Percentiles rank a stretch among this genome's conserved stretches.
These are phyloP conservation scores for Mortierella polycephala DNA, from an alignment of 371 early-diverging fungal species.

Conservation along the genomic window DNA sequence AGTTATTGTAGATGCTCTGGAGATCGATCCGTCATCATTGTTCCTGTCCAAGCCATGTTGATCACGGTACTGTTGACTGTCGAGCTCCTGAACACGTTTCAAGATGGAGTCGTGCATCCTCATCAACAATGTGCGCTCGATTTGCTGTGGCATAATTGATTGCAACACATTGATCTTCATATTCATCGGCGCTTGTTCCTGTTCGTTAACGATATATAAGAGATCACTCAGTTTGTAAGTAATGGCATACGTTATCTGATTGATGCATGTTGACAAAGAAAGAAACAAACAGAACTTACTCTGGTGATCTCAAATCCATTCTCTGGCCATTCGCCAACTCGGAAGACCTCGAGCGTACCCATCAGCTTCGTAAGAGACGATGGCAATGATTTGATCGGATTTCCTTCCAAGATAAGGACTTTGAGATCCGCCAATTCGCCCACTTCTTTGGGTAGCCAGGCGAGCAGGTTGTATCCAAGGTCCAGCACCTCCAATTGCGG, in stretches of 20 bases:
- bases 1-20: neutral
- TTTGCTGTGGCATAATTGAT: slow-evolving; percentile 52
- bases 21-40: slow-evolving; percentile 3
- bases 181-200: slow-evolving; percentile 46
- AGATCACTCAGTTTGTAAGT: neutral
- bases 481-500: slow-evolving; percentile 52
- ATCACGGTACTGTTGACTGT: slow-evolving; percentile 49
- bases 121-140: slow-evolving; percentile 56
- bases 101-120: slow-evolving; percentile 58
- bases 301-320: slow-evolving; percentile 55
- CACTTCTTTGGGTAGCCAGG: slow-evolving; percentile 51
- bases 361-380: slow-evolving; percentile 51
- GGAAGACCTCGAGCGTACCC: slow-evolving; percentile 53
- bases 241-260: neutral
- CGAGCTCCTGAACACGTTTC: slow-evolving; percentile 56
- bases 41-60: slow-evolving; percentile 29
- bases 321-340: slow-evolving; percentile 57
- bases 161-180: slow-evolving; percentile 54
- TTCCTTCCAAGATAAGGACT: slow-evolving; percentile 50
- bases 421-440: slow-evolving; percentile 50
- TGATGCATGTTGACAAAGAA: neutral
- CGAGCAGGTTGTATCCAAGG: slow-evolving; percentile 46
- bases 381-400: slow-evolving; percentile 54
- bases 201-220: neutral
- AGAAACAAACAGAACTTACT: slow-evolving; percentile 16